A percentile compares a stretch with the other conserved stretches of the same genome.
These are phyloP conservation scores for Podila minutissima DNA, from an alignment of 192 early-diverging fungal species.

Conservation along the genomic window DNA sequence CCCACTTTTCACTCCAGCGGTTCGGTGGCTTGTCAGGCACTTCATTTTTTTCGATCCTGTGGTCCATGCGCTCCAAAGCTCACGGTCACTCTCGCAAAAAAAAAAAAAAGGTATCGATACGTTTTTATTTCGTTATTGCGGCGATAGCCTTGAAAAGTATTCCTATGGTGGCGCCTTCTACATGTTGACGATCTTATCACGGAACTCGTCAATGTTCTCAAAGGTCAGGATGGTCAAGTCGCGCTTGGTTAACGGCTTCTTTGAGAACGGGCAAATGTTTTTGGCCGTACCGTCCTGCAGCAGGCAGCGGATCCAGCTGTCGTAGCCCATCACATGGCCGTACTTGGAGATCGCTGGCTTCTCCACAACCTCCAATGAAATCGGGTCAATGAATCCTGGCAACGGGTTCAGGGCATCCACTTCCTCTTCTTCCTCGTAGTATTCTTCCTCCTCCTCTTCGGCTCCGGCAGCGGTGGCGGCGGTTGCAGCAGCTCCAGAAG, in stretches of 20 bases:
- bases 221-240: constrained; percentile 83
- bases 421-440: constrained; percentile 51
- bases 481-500: background rate
- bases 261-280: constrained; percentile 94
- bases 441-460: constrained; percentile 52
- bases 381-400: constrained; percentile 93
- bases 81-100: too few species aligned
- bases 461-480: constrained; percentile 16
- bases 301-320: constrained; percentile 90
- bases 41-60: too few species aligned
- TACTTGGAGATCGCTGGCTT: constrained; percentile 96
- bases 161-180: background rate
- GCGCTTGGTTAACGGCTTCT: constrained; percentile 91
- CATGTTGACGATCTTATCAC: constrained; percentile 25
- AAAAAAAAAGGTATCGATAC: too few species aligned
- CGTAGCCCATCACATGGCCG: constrained; percentile 91
- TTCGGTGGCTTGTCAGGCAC: too few species aligned
- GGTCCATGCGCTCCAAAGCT: too few species aligned
- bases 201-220: constrained; percentile 86
- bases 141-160: too few species aligned
- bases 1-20: too few species aligned
- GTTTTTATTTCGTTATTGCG: too few species aligned
- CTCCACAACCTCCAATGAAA: constrained; percentile 89
- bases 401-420: constrained; percentile 81
- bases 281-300: constrained; percentile 79